phyloP scores from a whole-genome alignment of 768 basidiomycete species.

The Dentipellis sp. region DNA sequence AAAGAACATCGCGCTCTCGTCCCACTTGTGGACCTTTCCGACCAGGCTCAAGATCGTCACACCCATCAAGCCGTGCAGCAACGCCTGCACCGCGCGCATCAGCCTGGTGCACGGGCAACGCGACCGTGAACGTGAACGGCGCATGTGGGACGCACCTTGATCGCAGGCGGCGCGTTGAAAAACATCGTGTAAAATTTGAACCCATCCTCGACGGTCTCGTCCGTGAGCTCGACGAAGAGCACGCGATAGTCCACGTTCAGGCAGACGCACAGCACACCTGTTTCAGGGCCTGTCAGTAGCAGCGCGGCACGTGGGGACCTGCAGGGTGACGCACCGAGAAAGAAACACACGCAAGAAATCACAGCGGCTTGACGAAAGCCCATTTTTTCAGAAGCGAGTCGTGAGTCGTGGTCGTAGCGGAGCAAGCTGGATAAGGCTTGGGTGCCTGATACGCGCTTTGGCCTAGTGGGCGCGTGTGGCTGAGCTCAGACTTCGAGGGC shows the following conservation, averaged over 20 bases:
- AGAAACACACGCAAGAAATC: slow-evolving; percentile 80
- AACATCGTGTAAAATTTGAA: slow-evolving; percentile 90
- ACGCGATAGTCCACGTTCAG: slow-evolving; percentile 84
- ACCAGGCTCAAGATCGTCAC: slow-evolving; percentile 69
- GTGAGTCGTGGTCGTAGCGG: too few species aligned
- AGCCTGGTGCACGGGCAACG: background rate
- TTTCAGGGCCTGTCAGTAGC: background rate
- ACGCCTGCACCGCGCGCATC: slow-evolving; percentile 40
- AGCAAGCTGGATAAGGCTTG: too few species aligned
- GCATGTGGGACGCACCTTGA: slow-evolving; percentile 56
- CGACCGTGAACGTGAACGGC: background rate
- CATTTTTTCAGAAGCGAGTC: slow-evolving; percentile 33
- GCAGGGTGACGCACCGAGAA: slow-evolving; percentile 52
- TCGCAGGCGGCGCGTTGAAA: slow-evolving; percentile 86
- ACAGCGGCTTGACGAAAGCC: slow-evolving; percentile 88
- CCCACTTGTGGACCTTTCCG: slow-evolving; percentile 78
- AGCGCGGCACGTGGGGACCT: background rate
- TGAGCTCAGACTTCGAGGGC: too few species aligned
- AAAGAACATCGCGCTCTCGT: slow-evolving; percentile 91
- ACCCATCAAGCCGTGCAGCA: slow-evolving; percentile 79
- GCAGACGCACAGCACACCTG: slow-evolving; percentile 78
- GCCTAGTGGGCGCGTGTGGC: too few species aligned
- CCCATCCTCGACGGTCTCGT: slow-evolving; percentile 62
- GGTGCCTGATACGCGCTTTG: too few species aligned
- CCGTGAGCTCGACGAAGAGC: slow-evolving; percentile 59